Evolutionary conservation across 768 basidiomycete genomes (phyloP), one percentile per base, ranked within the genome.

Genomic region (Coprinopsis marcescibilis): DNA sequence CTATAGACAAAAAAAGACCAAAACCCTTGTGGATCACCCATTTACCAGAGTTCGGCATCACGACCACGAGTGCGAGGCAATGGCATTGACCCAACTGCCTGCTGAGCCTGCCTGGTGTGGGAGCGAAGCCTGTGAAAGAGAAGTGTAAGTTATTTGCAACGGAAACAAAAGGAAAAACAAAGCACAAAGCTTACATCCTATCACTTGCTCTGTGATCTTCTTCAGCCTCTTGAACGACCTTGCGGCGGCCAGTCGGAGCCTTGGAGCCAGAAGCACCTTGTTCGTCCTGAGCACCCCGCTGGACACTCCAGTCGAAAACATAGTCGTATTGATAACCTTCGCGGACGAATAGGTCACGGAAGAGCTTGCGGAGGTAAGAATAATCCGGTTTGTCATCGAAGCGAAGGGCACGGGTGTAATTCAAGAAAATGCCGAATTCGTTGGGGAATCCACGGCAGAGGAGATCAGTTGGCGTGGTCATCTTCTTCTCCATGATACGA

Each of bases 401-500:
- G 60, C 95, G 91, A 50, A 99, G 86, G 34, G 95, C 94, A 47
- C 96, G 91, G 51, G 94, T 95, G 71, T 97, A 99, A 74, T 98
- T 99, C 60, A 99, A 73, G 80, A 97, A 98, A 57, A 98, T 96
- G 33, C 93, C 95, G 55, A 98, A 96, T 71, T 99, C 96, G 73
- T 93, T 94, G 52, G 96, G 95, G 80, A 96, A 98, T n/a, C 91
- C 93, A 56, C 95, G 93, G 75, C 95, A 98, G 23, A 99, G 82
- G 49, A 95, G 76, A 64, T 98, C 93, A 42, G 90, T 94, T 12
- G 93, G 90, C 0, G 93, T 96, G 29, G 96, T 97, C 93, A 99
- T 98, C 82, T 99, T 99, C 82, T 99, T 99, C 73, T 99, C 96
- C 96, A 99, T 99, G 73, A 99, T 99, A 51, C 96, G 86, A 69